Evolutionary conservation across 148 eudicot genomes (phyloP).

Genomic region (Heliamphora exappendiculata): DNA sequence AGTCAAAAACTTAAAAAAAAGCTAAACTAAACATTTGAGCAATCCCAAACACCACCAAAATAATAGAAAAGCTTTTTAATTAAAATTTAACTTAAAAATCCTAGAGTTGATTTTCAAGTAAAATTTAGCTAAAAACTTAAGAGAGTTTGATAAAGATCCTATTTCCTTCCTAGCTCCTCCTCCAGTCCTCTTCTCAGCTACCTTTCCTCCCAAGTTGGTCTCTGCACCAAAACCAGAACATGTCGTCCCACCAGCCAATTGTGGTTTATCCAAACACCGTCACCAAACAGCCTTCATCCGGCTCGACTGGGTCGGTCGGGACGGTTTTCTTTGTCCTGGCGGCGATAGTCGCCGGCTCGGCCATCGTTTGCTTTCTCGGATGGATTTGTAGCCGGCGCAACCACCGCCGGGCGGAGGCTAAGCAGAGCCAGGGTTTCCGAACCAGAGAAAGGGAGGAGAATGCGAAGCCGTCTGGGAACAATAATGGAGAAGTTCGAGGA

Average conservation of each 20-base stretch:
- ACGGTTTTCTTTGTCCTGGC: conserved; percentile 72
- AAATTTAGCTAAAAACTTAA: no score
- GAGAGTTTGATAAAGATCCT: no score
- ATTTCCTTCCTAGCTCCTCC: no score
- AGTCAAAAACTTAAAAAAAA: no score
- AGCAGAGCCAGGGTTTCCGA: conserved; percentile 18
- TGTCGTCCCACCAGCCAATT: conserved; percentile 30
- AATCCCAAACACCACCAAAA: no score
- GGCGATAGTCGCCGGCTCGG: conserved; percentile 51
- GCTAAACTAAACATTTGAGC: no score
- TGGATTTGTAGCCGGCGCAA: conserved; percentile 47
- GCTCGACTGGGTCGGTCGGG: conserved; percentile 62
- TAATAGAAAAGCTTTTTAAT: no score
- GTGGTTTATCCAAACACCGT: conserved; percentile 39
- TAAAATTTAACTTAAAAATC: no score
- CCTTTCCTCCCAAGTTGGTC: conserved; percentile 8
- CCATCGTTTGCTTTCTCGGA: conserved; percentile 63
- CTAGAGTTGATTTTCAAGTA: no score
- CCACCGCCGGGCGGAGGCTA: conserved; percentile 23
- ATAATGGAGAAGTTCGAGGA: conserved; percentile 15
- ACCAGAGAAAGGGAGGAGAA: conserved; percentile 25
- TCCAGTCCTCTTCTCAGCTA: no score
- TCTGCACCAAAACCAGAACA: neutral
- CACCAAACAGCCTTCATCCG: conserved; percentile 23
- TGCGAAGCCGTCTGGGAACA: conserved; percentile 16